Base-by-base conservation (phyloP, 1,139 yeast genomes). In the Candida labiduridarum region DNA sequence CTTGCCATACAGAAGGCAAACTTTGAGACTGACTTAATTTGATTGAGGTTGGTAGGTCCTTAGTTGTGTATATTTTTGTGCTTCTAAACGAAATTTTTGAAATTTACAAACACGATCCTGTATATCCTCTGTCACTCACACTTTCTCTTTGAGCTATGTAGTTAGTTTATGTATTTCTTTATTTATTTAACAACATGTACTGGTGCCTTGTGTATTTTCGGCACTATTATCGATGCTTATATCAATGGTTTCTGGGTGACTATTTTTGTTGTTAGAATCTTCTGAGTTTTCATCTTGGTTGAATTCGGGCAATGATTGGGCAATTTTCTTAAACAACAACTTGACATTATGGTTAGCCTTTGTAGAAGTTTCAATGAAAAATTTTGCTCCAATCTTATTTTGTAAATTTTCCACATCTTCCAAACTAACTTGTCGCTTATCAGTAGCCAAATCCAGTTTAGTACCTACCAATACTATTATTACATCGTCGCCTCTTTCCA, bases 311-410 rank as follows among this genome's bases (percentile, higher is more conserved):
- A 94, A 78, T 50, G 90, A 84, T 65, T 87, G 89, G 11, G 98
- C 99, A 55, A 94, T 89, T 64, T 87, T 89, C 65, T 91, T 89
- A 72, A 94, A 94, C 57, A 94, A 74, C 51, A 84, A 80, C 70
- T 94, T 92, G 49, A 94, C 97, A 62, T 94, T 94, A 66, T 91
- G 89, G 43, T 97, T 97, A 46, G 94, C 94, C 69, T 92, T 94
- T 30, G 98, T 95, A 56, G 96, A 87, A 3, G 99, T 94, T 65
- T 94, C 99, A 66, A 94, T 84, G 66, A 87, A 90, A 55, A 87
- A 83, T 62, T 84, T 81, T 41, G 94, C 91, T 8, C 89, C 91
- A n/a, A 70, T 70, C 45, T 64, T 64, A 47, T 66, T 61, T 48
- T 68, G 68, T 58, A 89, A 74, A 47, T 80, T 81, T 62, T 89